phyloP scores from a whole-genome alignment of 2,329 filamentous ascomycete genomes.

The Alternaria rosae region DNA sequence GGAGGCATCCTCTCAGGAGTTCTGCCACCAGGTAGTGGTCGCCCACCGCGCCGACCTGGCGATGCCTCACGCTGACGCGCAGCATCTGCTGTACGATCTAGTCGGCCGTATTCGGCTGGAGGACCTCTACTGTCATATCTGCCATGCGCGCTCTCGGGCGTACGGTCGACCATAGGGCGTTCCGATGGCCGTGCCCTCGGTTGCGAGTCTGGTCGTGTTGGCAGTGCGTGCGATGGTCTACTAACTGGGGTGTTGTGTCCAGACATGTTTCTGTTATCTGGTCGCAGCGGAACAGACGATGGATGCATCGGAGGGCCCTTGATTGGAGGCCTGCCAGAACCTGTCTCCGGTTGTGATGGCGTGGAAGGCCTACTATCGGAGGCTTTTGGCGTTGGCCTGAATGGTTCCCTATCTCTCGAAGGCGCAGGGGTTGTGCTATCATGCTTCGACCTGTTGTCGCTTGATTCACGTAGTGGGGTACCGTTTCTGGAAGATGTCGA shows the following conservation, averaged over 20 bases:
- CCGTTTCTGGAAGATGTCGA: constrained; percentile 40
- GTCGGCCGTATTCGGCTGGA: constrained; percentile 53
- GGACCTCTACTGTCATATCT: constrained; percentile 47
- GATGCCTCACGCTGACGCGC: constrained; percentile 51
- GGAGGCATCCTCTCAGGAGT: constrained; percentile 46
- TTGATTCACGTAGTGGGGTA: constrained; percentile 16
- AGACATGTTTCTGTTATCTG: constrained; percentile 42
- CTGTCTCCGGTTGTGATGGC: constrained; percentile 25
- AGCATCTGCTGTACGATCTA: constrained; percentile 53
- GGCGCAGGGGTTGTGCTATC: constrained; percentile 18
- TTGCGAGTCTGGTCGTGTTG: constrained; percentile 66
- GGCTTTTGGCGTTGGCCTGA: constrained; percentile 16
- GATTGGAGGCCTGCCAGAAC: constrained; percentile 5
- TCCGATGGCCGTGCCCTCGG: constrained; percentile 51
- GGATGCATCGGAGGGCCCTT: constrained; percentile 26
- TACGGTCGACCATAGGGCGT: constrained; percentile 42
- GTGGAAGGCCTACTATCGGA: constrained; percentile 18
- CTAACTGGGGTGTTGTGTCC: constrained; percentile 33
- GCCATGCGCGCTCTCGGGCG: constrained; percentile 30
- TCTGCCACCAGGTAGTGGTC: constrained; percentile 38
- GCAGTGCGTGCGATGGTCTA: constrained; percentile 55
- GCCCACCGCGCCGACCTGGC: constrained; percentile 47
- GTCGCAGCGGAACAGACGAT: constrained; percentile 36
- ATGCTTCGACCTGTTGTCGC: constrained; percentile 23
- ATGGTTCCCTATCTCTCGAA: constrained; percentile 31